These are phyloP conservation scores for Tetrahymena malaccensis DNA, from an alignment of 73 alveolate species.

Conservation along the genomic window DNA sequence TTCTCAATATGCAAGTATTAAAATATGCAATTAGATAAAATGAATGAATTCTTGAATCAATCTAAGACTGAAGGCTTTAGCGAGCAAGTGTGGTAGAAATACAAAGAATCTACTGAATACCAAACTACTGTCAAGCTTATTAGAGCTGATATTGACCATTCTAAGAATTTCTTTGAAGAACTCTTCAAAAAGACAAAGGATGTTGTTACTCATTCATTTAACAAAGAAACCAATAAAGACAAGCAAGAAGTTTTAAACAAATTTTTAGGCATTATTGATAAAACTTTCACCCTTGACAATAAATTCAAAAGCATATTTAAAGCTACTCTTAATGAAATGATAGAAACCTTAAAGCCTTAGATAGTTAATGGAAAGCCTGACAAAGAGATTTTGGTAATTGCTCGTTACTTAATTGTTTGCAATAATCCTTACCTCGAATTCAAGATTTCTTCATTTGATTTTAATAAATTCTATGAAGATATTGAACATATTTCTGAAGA, in stretches of 20 bases:
- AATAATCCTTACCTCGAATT: slow-evolving; percentile 36
- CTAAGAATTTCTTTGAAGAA: not conserved
- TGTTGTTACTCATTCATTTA: not conserved
- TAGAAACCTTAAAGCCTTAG: slow-evolving; percentile 5
- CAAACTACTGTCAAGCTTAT: slow-evolving; percentile 3
- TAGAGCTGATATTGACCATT: not conserved
- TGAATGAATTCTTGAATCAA: slow-evolving; percentile 5
- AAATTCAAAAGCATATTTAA: slow-evolving; percentile 14
- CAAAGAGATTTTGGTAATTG: not conserved
- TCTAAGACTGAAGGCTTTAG: slow-evolving; percentile 26
- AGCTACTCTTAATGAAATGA: slow-evolving; percentile 23
- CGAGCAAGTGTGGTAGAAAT: slow-evolving; percentile 34
- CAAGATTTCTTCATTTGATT: slow-evolving; percentile 27
- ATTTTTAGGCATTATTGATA: slow-evolving; percentile 10
- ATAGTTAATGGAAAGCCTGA: slow-evolving; percentile 5
- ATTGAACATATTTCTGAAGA: not conserved
- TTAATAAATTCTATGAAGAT: slow-evolving; percentile 35
- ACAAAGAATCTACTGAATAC: slow-evolving; percentile 12
- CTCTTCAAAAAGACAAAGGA: not conserved
- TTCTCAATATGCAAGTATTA: slow-evolving; percentile 22
- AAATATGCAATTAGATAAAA: slow-evolving; percentile 34
- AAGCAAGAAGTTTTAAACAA: not conserved
- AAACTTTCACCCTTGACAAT: slow-evolving; percentile 14
- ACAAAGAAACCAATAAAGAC: not conserved
- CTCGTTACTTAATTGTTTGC: slow-evolving; percentile 19